Evolutionary conservation across 495 filamentous ascomycete genomes (phyloP).

Genomic region (Lepraria neglecta): DNA sequence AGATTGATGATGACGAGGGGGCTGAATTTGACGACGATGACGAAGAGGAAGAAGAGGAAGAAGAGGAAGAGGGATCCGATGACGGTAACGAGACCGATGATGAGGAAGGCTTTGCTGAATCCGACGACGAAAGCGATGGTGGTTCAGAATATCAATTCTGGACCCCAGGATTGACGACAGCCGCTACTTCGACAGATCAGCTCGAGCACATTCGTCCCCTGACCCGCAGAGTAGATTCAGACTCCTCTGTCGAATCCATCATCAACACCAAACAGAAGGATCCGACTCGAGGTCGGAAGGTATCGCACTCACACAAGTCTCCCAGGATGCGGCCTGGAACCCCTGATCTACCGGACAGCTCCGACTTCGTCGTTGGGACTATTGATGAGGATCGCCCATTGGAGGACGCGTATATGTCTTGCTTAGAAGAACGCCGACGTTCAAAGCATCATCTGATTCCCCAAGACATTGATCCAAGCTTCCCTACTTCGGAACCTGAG

Average conservation of each 20-base stretch:
- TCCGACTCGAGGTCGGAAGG: conserved; percentile 24
- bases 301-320: conserved; percentile 37
- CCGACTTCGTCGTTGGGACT: conserved; percentile 96
- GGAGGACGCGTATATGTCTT: conserved; percentile 84
- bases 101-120: conserved; percentile 86
- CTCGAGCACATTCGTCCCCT: conserved; percentile 43
- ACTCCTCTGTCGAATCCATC: conserved; percentile 60
- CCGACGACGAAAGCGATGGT: conserved; percentile 74
- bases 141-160: conserved; percentile 71
- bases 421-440: conserved; percentile 70
- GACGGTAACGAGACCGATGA: conserved; percentile 93
- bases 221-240: conserved; percentile 47
- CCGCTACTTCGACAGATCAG: conserved; percentile 49
- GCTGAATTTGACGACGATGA: conserved; percentile 45
- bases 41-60: conserved; percentile 36
- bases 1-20: conserved; percentile 51
- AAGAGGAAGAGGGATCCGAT: conserved; percentile 51
- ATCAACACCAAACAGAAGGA: conserved; percentile 37
- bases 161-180: conserved; percentile 57
- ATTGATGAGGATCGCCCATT: conserved; percentile 92
- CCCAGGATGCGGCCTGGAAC: conserved; percentile 63
- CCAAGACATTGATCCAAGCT: conserved; percentile 96
- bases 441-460: conserved; percentile 73
- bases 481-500: conserved; percentile 87
- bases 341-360: conserved; percentile 88